Evolutionary conservation across 805 yeast species (phyloP).

Genomic region (Saccharomycopsis malanga): DNA sequence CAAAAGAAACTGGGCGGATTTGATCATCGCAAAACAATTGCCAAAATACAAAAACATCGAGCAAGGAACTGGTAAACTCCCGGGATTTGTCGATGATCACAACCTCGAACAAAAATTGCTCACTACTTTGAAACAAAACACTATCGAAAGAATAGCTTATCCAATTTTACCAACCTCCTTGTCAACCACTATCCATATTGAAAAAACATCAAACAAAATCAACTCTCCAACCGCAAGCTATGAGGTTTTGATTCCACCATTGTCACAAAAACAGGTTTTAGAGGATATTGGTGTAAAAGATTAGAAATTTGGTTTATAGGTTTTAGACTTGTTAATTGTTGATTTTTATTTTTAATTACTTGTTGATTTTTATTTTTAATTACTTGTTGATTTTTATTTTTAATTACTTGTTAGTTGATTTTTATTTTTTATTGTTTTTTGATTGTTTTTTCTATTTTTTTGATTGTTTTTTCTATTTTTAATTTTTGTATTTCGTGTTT

Average conservation of each 20-base stretch:
- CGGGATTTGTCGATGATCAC: constrained; percentile 32
- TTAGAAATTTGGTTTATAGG: not conserved
- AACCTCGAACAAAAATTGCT: not conserved
- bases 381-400: not conserved
- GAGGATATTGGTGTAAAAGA: constrained; percentile 21
- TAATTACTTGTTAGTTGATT: not conserved
- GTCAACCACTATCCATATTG: constrained; percentile 48
- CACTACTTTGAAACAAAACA: constrained; percentile 5
- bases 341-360: too few relatives aligned
- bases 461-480: not conserved
- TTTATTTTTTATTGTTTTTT: too few relatives aligned
- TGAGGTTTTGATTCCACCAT: constrained; percentile 45
- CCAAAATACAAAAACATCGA: constrained; percentile 13
- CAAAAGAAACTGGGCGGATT: constrained; percentile 45
- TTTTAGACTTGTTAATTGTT: not conserved
- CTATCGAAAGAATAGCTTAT: constrained; percentile 28
- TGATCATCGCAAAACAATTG: constrained; percentile 15
- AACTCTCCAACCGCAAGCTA: constrained; percentile 39
- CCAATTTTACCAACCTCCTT: constrained; percentile 40
- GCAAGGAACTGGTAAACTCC: constrained; percentile 27
- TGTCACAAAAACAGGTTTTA: constrained; percentile 28
- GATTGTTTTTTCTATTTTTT: too few relatives aligned
- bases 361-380: not conserved
- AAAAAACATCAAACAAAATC: constrained; percentile 34
- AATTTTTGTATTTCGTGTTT: not conserved